Percentiles rank a stretch among this genome's conserved stretches.
These are phyloP conservation scores for Pouteria glomerata DNA, from an alignment of 148 eudicot species.

Conservation along the genomic window DNA sequence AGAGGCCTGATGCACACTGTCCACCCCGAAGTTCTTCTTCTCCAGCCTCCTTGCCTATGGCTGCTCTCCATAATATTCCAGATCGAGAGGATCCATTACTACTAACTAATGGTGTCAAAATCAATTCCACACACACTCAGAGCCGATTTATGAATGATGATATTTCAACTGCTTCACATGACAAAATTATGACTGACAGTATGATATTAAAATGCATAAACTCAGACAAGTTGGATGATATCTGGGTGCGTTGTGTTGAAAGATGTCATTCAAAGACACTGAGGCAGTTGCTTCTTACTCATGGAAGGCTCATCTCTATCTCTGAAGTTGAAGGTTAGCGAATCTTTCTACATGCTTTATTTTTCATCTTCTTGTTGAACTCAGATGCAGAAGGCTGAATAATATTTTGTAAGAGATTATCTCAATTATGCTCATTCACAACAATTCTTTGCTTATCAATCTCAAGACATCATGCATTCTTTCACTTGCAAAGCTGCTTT, in stretches of 20 bases:
- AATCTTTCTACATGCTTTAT: conserved; percentile 2
- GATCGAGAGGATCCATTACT: conserved; percentile 30
- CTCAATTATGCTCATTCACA: not conserved
- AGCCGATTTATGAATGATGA: conserved; percentile 34
- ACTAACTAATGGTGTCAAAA: conserved; percentile 25
- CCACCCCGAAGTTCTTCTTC: conserved; percentile 36
- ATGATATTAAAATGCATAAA: conserved; percentile 30
- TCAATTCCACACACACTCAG: conserved; percentile 39
- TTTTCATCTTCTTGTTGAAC: conserved; percentile 4
- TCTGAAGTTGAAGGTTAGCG: conserved; percentile 77
- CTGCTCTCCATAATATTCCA: conserved; percentile 21
- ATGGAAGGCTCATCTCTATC: conserved; percentile 75
- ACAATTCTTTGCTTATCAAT: not conserved
- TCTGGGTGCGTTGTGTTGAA: conserved; percentile 79
- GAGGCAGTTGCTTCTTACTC: conserved; percentile 62
- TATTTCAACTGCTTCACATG: conserved; percentile 26
- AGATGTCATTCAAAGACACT: conserved; percentile 89
- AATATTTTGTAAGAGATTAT: not conserved
- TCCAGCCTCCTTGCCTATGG: conserved; percentile 36
- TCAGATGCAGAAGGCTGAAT: conserved; percentile 1
- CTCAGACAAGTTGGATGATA: conserved; percentile 51
- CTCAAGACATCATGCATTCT: not conserved
- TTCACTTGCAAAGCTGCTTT: not conserved
- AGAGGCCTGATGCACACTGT: conserved; percentile 34
- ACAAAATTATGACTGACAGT: conserved; percentile 26